These are phyloP conservation scores for Leccinum pachyderme DNA, from an alignment of 1,284 basidiomycete species.

Conservation along the genomic window DNA sequence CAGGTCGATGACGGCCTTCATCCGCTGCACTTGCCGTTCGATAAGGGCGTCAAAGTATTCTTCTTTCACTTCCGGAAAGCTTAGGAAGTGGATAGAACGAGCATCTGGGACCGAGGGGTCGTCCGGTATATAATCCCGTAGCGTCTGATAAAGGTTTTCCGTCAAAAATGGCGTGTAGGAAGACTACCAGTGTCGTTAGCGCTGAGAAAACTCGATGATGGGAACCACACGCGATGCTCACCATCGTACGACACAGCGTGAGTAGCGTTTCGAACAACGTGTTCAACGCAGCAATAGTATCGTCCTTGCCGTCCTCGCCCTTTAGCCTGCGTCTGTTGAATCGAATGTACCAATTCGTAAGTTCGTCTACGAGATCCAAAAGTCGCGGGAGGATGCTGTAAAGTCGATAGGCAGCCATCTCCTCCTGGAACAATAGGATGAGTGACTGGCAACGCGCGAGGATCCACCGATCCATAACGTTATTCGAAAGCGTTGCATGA, in stretches of 20 bases:
- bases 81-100: constrained; percentile 94
- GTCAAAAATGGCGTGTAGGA: constrained; percentile 99
- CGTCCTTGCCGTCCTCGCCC: constrained; percentile 90
- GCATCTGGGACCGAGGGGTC: constrained; percentile 72
- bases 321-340: constrained; percentile 97
- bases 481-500: constrained; percentile 80
- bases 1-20: constrained; percentile 94
- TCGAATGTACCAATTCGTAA: constrained; percentile 99
- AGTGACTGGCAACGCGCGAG: constrained; percentile 96
- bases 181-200: constrained; percentile 53
- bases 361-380: constrained; percentile 90
- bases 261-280: constrained; percentile 95
- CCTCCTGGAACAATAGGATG: constrained; percentile 87
- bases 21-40: constrained; percentile 91
- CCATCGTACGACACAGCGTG: constrained; percentile 94
- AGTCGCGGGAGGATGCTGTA: constrained; percentile 97
- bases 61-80: constrained; percentile 90
- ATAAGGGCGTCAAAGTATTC: constrained; percentile 98
- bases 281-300: constrained; percentile 89
- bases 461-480: constrained; percentile 99
- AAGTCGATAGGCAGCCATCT: constrained; percentile 98
- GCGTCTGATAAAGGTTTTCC: constrained; percentile 94
- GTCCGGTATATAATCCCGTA: constrained; percentile 82
- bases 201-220: constrained; percentile 1
- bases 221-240: constrained; percentile 37